These are phyloP conservation scores for Vigna unguiculata DNA, from an alignment of 306 rosid species.

Conservation along the genomic window DNA sequence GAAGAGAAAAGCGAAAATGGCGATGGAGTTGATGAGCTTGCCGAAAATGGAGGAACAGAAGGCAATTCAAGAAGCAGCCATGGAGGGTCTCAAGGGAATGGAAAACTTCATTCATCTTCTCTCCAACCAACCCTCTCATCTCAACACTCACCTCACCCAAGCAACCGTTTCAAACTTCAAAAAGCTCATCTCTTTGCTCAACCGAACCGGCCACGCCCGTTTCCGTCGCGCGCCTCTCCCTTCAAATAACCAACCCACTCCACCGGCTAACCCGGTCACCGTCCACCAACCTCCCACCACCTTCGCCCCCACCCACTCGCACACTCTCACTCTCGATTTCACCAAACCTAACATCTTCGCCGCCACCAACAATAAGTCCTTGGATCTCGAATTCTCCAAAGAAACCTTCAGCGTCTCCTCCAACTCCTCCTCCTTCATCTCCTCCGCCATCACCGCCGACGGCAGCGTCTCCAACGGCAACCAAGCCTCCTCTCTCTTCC, in stretches of 20 bases:
- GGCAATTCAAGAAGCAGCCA: slow-evolving; percentile 81
- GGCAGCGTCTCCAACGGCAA: slow-evolving; percentile 86
- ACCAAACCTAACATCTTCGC: slow-evolving; percentile 59
- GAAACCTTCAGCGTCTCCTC: slow-evolving; percentile 84
- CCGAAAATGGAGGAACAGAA: slow-evolving; percentile 75
- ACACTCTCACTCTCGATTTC: slow-evolving; percentile 78
- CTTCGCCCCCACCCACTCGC: slow-evolving; percentile 52
- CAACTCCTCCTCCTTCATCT: slow-evolving; percentile 82
- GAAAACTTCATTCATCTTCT: slow-evolving; percentile 68
- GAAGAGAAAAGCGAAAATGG: slow-evolving; percentile 42
- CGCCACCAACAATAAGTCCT: slow-evolving; percentile 47
- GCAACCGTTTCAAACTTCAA: slow-evolving; percentile 74
- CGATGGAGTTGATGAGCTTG: slow-evolving; percentile 73
- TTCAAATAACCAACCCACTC: slow-evolving; percentile 1
- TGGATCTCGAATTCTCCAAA: slow-evolving; percentile 69
- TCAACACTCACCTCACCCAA: slow-evolving; percentile 66
- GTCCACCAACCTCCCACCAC: slow-evolving; percentile 40
- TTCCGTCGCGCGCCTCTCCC: slow-evolving; percentile 82
- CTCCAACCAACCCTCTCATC: slow-evolving; percentile 61
- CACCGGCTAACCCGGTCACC: not conserved
- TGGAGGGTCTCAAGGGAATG: slow-evolving; percentile 79
- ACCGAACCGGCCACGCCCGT: slow-evolving; percentile 93
- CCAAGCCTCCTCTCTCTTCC: slow-evolving; percentile 69
- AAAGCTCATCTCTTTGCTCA: slow-evolving; percentile 68
- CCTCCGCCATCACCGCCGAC: slow-evolving; percentile 90